Evolutionary conservation across 108 stramenopile genomes (phyloP), one percentile per base, ranked within the genome.

Genomic region (Schizochytrium sp.): DNA sequence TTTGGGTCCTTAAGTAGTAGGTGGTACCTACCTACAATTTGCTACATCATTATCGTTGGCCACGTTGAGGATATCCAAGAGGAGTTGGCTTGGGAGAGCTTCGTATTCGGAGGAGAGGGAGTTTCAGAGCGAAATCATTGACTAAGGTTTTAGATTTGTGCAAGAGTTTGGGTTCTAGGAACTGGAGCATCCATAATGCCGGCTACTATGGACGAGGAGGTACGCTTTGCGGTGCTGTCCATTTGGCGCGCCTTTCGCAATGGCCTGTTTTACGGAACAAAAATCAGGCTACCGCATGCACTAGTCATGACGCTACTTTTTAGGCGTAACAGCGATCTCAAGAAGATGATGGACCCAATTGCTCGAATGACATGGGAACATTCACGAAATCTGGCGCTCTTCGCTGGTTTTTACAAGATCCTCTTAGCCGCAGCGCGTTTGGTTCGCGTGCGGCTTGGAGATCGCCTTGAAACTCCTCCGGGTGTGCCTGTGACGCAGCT

Each of bases 251-350:
- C 56, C 38, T 87, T 87, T 38, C 19, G 87, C 13, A 56, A 87
- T 56, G 87, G 87, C 38, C 55, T 56, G 56, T 56, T 87, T 13
- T 87, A 56, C 87, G 87, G 87, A 15, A 87, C 87, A 15, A 56
- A 56, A 50, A 56, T 87, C 55, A 2, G 87, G 3, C 87, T 87
- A 10, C 17, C 28, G 87, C 87, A 87, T 45, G 87, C 87, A 4
- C 13, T 40, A 41, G 87, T 87, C 58, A 87, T 87, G 55, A 56
- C 87, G 87, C 38, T 87, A 42, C 87, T 87, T 40, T 87, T 87
- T 57, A 47, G 76, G 15, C 8, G 76, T n/a, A 83, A 83, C 76
- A 55, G 50, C 12, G 76, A 83, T 40, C n/a, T 83, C 10, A 49
- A 55, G 50, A 87, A 87, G 56, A 56, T 87, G 87, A 13, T 38